Base-by-base conservation (phyloP, 139 green algal species). In the Edaphochlamys debaryana region DNA sequence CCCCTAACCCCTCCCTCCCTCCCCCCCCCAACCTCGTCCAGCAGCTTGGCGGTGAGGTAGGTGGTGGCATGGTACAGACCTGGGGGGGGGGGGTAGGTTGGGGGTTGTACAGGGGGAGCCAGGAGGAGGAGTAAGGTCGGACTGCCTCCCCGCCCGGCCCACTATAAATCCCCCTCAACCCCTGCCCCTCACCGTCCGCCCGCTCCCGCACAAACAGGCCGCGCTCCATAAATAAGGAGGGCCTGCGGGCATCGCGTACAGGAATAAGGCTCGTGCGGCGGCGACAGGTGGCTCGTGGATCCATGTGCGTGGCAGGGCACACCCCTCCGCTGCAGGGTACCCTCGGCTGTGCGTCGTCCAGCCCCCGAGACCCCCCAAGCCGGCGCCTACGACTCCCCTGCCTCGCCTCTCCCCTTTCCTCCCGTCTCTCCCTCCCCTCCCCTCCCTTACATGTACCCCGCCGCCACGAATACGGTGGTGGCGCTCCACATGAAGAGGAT, bases 401-500 rank as follows among this genome's bases (percentile, higher is more conserved):
- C n/a, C n/a, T n/a, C n/a, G n/a, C n/a, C n/a, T n/a, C n/a, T n/a
- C n/a, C n/a, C n/a, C n/a, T n/a, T n/a, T n/a, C n/a, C n/a, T n/a
- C n/a, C n/a, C n/a, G n/a, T n/a, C n/a, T n/a, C n/a, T n/a, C n/a
- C n/a, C n/a, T n/a, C n/a, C n/a, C n/a, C n/a, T n/a, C n/a, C n/a
- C n/a, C n/a, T n/a, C n/a, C n/a, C n/a, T n/a, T n/a, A n/a, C n/a
- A n/a, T n/a, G 45, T 54, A 54, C 11, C 45, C 13, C 11, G 45
- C 45, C 11, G 45, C 45, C 34, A 30, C 17, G 64, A 69, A 69
- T 34, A 34, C 64, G 34, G 64, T 69, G 34, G 64, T 69, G 64
- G 64, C 64, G 64, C 27, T 38, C 64, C 64, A 69, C 64, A 69
- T 69, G 36, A 69, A 69, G 27, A 67, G 60, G 30, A 67, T n/a